Evolutionary conservation across 495 filamentous ascomycete genomes (phyloP), one percentile per base, ranked within the genome.

Genomic region (Daldinia loculata): DNA sequence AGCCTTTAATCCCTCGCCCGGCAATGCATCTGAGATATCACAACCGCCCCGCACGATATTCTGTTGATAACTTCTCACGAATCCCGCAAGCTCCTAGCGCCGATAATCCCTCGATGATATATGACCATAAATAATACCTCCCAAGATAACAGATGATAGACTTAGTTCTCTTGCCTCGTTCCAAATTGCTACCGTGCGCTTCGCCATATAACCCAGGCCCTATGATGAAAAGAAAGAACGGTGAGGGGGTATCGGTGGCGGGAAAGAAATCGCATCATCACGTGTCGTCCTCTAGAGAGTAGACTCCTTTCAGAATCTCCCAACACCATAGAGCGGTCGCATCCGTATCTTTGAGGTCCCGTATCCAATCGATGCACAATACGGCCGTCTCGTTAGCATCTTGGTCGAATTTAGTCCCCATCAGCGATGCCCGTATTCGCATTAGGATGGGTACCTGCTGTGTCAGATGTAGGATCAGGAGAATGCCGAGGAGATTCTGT

Each of bases 401-500:
- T 24, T 81, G 71, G 50, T 84, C 81, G 63, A 82, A 88, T 22
- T 76, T 76, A 38, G 78, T 76, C 39, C 81, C 84, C 67, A 80
- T 84, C 59, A 81, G 63, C 14, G 78, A 78, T 11, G 65, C 66
- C 17, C 84, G 67, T 67, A 89, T 85, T 43, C 79, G 69, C 12
- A 74, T 26, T 24, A 89, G 72, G 38, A 84, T 80, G 8, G 82
- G 80, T 60, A 85, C 82, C 48, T 83, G 81, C 15, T 74, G 77
- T 39, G 80, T 84, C 71, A 88, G 77, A 43, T 86, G 83, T 50
- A 89, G 66, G 32, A 89, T 79, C 19, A 89, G 66, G 29, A 89
- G 80, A 15, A 89, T 84, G 3, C 83, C 83, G 26, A 89, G 79
- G 55, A 89, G 80, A 56, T 84, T 88, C 61, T 88, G 84, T 30